Conservation (phyloP, 176 grass and related monocot genomes). For the Triticum monococcum region DNA sequence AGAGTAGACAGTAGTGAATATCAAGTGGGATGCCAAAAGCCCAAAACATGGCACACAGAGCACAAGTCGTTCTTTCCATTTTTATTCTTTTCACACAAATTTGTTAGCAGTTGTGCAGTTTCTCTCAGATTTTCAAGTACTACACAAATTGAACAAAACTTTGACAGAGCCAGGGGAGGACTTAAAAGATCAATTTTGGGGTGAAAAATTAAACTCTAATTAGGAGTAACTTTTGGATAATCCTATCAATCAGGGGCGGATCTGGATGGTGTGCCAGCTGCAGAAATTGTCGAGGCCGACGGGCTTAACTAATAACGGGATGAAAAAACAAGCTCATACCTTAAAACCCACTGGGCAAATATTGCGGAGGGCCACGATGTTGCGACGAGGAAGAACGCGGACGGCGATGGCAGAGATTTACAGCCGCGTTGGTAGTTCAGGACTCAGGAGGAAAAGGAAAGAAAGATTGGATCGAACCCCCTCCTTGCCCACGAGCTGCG, state of each 20-base stretch:
- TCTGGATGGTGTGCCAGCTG: background rate
- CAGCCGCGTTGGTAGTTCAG: background rate
- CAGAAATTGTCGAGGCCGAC: background rate
- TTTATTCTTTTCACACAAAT: background rate
- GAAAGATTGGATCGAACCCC: background rate
- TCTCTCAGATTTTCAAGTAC: background rate
- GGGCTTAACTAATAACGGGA: background rate
- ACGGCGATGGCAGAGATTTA: background rate
- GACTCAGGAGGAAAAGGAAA: background rate
- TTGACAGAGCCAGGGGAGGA: background rate
- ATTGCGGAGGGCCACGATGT: background rate
- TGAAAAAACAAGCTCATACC: constrained; percentile 1
- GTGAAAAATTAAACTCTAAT: background rate
- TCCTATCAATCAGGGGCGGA: background rate
- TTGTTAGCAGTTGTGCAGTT: background rate
- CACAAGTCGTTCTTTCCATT: background rate
- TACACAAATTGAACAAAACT: background rate
- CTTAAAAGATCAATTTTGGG: no score
- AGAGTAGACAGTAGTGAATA: constrained; percentile 2
- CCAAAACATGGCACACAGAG: constrained; percentile 4
- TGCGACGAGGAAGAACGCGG: background rate
- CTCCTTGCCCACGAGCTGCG: background rate
- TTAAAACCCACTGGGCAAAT: background rate
- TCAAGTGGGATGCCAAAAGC: background rate
- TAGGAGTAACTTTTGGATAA: background rate